phyloP scores from a whole-genome alignment of 1,139 yeast genomes.

The Diutina pseudorugosa region DNA sequence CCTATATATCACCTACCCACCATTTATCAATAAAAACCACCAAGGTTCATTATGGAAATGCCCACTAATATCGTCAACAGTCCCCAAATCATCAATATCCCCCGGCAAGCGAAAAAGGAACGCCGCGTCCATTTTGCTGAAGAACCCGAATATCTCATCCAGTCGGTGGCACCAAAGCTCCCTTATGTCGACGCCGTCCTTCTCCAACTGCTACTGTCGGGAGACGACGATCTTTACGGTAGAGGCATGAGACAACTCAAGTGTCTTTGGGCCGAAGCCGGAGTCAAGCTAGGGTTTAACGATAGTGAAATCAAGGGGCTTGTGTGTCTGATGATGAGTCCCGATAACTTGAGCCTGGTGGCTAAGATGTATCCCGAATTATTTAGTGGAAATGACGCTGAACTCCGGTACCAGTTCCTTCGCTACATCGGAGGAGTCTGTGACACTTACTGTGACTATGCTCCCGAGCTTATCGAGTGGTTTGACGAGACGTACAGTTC shows the following conservation, averaged over 20 bases:
- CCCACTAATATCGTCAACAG: not conserved
- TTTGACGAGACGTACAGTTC: not conserved
- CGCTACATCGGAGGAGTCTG: not conserved
- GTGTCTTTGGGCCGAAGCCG: not conserved
- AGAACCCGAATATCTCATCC: not conserved
- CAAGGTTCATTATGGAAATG: not conserved
- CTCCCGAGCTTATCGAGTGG: not conserved
- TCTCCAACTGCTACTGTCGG: not conserved
- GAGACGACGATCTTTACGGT: not conserved
- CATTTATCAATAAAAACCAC: too few relatives aligned
- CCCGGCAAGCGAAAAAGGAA: not conserved
- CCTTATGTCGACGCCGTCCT: not conserved
- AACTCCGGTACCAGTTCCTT: not conserved
- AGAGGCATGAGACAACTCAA: not conserved
- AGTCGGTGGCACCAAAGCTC: not conserved
- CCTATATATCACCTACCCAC: too few relatives aligned
- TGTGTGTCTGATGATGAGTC: not conserved
- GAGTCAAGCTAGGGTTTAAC: not conserved
- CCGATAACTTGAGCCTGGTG: not conserved
- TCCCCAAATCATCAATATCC: not conserved
- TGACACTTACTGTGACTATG: not conserved
- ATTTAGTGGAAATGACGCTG: not conserved
- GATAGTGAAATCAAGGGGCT: not conserved
- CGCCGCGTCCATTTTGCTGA: not conserved
- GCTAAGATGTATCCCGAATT: not conserved